Evolutionary conservation across 345 rosid genomes (phyloP), one percentile per base, ranked within the genome.

Genomic region (Aquilaria malaccensis): DNA sequence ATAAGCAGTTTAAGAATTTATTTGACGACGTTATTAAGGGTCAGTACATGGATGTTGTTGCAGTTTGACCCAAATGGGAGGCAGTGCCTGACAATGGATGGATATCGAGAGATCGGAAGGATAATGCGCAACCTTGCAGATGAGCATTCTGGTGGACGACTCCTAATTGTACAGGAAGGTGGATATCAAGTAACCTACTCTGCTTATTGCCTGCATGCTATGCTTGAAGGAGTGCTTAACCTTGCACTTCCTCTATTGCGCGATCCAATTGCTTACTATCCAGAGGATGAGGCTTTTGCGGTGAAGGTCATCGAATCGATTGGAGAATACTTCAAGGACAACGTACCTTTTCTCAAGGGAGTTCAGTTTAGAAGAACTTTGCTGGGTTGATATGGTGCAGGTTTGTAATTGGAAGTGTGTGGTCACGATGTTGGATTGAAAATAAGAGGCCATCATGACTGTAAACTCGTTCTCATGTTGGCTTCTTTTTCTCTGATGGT

Each of bases 1-100:
- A 22, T 22, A 22, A 22, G 22, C 22, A 22, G 22, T 1, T 22
- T 22, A 22, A 22, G 22, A 22, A 37, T 37, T 37, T 37, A 37
- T 37, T 37, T 37, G 7, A 37, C 43, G 7, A 9, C 13, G 30
- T 52, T 13, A 22, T 14, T 14, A n/a, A 13, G 3, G 11, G n/a
- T 43, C 13, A 7, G 22, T 3, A 69, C 52, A 9, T 54, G 45
- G 45, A 63, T 30, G 12, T 11, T 41, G 51, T n/a, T 69, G 70
- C 67, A 93, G 96, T 83, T 89, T 60, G 98, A 93, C 77, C 89
- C 97, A 30, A 93, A 93, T 61, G 94, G 98, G 71, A 87, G 96
- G 78, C 93, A 79, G 56, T 73, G 96, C 83, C 70, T 89, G 71
- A 93, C 93, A 15, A 83, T 87, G 97, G 80, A 62, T 55, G 96